Percentiles rank a stretch among this genome's conserved stretches.
These are phyloP conservation scores for Coffea canephora DNA, from an alignment of 257 asterid genomes.

Conservation along the genomic window DNA sequence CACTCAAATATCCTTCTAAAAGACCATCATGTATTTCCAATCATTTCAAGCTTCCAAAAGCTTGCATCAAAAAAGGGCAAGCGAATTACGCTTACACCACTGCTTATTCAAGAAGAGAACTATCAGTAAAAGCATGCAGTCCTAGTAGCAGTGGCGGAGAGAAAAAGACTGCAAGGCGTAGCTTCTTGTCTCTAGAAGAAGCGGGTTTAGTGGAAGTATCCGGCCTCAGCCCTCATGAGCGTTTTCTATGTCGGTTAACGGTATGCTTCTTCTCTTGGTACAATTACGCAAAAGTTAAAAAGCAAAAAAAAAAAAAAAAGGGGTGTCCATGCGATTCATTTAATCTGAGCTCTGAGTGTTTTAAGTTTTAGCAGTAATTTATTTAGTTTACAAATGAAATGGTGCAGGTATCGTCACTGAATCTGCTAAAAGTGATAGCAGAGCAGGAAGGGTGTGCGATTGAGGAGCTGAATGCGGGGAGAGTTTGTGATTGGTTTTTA, in stretches of 20 bases:
- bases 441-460: slow-evolving; percentile 81
- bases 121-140: slow-evolving; percentile 21
- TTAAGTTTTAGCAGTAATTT: too few species aligned
- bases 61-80: neutral
- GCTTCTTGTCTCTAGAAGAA: slow-evolving; percentile 64
- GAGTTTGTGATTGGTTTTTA: slow-evolving; percentile 78
- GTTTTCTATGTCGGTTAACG: slow-evolving; percentile 81
- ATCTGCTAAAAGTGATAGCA: slow-evolving; percentile 62
- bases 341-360: too few species aligned
- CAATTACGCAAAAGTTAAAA: neutral
- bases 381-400: too few species aligned
- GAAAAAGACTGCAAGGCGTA: slow-evolving; percentile 24
- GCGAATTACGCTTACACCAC: neutral
- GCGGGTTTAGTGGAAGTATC: slow-evolving; percentile 87
- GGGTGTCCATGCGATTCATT: too few species aligned
- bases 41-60: neutral
- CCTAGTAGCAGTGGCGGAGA: neutral
- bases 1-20: slow-evolving; percentile 3
- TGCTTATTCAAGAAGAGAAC: neutral
- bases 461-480: slow-evolving; percentile 81
- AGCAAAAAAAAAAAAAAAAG: too few species aligned
- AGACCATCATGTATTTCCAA: neutral
- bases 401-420: slow-evolving; percentile 76
- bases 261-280: slow-evolving; percentile 22
- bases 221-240: slow-evolving; percentile 76